These are phyloP conservation scores for Solanum sitiens DNA, from an alignment of 257 asterid species.

Conservation along the genomic window DNA sequence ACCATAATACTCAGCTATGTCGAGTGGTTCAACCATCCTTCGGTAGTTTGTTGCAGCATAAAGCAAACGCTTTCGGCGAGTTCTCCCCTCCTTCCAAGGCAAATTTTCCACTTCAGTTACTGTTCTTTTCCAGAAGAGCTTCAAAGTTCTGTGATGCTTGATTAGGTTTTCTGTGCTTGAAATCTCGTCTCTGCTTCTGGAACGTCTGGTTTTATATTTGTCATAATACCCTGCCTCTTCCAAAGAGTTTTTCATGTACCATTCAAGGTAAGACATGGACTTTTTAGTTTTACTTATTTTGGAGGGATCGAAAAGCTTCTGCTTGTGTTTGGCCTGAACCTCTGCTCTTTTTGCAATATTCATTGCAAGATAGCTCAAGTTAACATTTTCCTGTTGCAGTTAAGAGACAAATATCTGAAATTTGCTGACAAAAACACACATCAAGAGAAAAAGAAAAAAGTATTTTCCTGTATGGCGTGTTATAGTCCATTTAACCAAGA, in stretches of 20 bases:
- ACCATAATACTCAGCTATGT: constrained; percentile 20
- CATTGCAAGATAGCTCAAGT: background rate
- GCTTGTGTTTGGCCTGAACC: background rate
- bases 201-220: constrained; percentile 4
- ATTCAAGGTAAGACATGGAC: constrained; percentile 16
- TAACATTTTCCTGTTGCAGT: background rate
- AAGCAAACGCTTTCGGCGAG: constrained; percentile 13
- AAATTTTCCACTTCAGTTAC: constrained; percentile 9
- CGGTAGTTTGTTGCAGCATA: constrained; percentile 21
- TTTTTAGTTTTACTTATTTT: constrained; percentile 10
- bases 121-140: constrained; percentile 14
- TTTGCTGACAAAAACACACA: background rate
- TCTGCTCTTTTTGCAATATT: background rate
- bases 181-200: constrained; percentile 5
- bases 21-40: constrained; percentile 27
- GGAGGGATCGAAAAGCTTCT: constrained; percentile 5
- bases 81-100: constrained; percentile 9
- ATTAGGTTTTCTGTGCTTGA: constrained; percentile 3
- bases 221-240: constrained; percentile 22
- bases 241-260: constrained; percentile 9
- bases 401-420: background rate
- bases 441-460: background rate
- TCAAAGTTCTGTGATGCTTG: constrained; percentile 9
- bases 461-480: background rate
- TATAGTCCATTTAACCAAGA: background rate